Evolutionary conservation across 257 asterid genomes (phyloP), one percentile per base, ranked within the genome.

Genomic region (Dorcoceras hygrometricum): DNA sequence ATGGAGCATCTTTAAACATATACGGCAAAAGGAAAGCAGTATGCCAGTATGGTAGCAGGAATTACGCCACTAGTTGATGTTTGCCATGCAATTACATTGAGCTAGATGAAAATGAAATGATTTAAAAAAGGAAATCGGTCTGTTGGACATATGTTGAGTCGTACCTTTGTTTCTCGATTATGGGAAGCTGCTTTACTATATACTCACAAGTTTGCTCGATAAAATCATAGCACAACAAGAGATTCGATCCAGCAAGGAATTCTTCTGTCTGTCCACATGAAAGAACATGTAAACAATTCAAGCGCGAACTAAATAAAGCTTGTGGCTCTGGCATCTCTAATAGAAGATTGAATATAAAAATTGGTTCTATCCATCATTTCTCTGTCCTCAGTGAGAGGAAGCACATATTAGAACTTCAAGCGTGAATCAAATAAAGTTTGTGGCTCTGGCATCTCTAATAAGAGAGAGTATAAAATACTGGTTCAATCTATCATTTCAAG

Each of bases 101-200:
- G 54, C 22, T 46, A 3, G 54, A 8, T 46, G 54, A 46, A 46
- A 46, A 46, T 46, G 12, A 18, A 34, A 57, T 65, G 31, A 27
- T 14, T 36, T 24, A 27, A 57, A 20, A 72, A 57, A 65, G 26
- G 27, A 76, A 67, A 31, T 24, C 50, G 48, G 61, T 65, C 28
- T 55, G 51, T 34, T 10, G 71, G 69, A 50, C 70, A 76, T 51
- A 67, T 59, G 70, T 23, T 48, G 27, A 63, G 29, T 65, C 81
- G 67, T 86, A 94, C 99, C 93, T 85, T 63, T 78, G 90, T 80
- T 90, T 94, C 76, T 90, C 96, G 95, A 94, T 85, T 76, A 74
- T 80, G 29, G 97, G 75, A 69, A 88, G 93, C 72, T 87, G 94
- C 79, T 83, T 83, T 65, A 70, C 70, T 54, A 84, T 63, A 66